These are phyloP conservation scores for Rubroshorea leprosula DNA, from an alignment of 345 rosid species.

Conservation along the genomic window DNA sequence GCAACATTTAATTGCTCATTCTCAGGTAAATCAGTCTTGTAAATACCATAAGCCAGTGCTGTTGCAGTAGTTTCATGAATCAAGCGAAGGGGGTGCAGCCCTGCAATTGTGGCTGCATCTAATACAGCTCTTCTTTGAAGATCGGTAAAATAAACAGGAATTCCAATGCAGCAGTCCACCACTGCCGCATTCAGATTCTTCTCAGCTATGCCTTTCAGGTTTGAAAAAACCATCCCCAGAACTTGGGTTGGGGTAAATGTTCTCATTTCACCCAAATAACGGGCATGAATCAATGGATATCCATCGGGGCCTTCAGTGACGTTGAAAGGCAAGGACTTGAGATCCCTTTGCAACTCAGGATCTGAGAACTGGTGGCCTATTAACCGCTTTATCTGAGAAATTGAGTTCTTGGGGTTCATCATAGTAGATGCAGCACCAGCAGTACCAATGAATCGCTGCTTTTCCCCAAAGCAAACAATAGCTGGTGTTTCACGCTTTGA, in stretches of 20 bases:
- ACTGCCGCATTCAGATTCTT: slow-evolving; percentile 79
- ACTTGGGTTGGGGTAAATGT: slow-evolving; percentile 92
- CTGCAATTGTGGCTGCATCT: slow-evolving; percentile 93
- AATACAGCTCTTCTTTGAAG: slow-evolving; percentile 89
- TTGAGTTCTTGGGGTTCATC: slow-evolving; percentile 90
- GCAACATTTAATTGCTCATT: slow-evolving; percentile 80
- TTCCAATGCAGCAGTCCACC: slow-evolving; percentile 91
- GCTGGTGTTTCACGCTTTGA: slow-evolving; percentile 98
- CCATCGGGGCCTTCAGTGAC: slow-evolving; percentile 89
- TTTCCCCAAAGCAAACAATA: slow-evolving; percentile 91
- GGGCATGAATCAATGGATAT: slow-evolving; percentile 76
- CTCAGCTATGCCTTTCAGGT: slow-evolving; percentile 84
- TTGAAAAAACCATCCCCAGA: slow-evolving; percentile 78
- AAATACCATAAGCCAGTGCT: slow-evolving; percentile 93
- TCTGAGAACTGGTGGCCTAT: slow-evolving; percentile 80
- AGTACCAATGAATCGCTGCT: slow-evolving; percentile 92
- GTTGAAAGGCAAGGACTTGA: slow-evolving; percentile 61
- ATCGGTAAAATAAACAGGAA: slow-evolving; percentile 88
- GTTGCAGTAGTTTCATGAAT: slow-evolving; percentile 93
- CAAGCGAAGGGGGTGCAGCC: slow-evolving; percentile 79
- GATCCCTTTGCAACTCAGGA: slow-evolving; percentile 86
- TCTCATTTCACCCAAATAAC: slow-evolving; percentile 70
- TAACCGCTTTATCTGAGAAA: slow-evolving; percentile 84
- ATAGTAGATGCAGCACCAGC: slow-evolving; percentile 95
- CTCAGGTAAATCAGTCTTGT: slow-evolving; percentile 92